Evolutionary conservation across 129 eudicot species (phyloP), one percentile per base, ranked within the genome.

Genomic region (Centella asiatica): DNA sequence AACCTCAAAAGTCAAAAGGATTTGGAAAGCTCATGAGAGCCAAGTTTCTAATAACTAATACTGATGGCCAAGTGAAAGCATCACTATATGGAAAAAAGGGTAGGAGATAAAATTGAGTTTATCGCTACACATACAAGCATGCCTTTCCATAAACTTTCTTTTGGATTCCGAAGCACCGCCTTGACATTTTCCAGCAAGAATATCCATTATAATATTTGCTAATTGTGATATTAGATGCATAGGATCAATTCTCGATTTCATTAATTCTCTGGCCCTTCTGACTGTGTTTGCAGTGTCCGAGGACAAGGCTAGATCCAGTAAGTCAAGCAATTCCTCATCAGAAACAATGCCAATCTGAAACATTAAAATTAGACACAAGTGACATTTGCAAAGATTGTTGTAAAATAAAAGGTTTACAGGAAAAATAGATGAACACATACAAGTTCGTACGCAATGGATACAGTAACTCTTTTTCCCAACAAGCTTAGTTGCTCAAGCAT

Each of bases 401-500:
- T 56, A 60, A 23, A 12, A 40, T 32, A 8, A 20, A 31, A n/a
- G n/a, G n/a, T 47, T 62, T 26, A 66, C 4, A 50, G 44, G 12
- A 60, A 47, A 8, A 13, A 31, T 13, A 57, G 7, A 18, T 17
- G 44, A 59, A 46, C 51, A 74, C 98, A 85, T 64, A 93, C 99
- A 31, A 93, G 72, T 71, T 93, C 96, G 68, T 85, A 72, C 1
- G 84, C 81, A 64, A 93, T 70, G 12, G 92, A 69, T 58, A 85
- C 53, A 4, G 95, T 87, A 34, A 93, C 80, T 61, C 76, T 76
- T 79, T 78, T 93, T 42, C 96, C 95, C 17, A 93, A 82, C 71
- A 93, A 80, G 69, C 92, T 80, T 59, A 87, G 79, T 72, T 93
- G 99, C 73, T 93, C 99, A 61, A 93, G 82, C 92, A 85, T 87